Base-by-base conservation (phyloP, 352 stramenopile genomes). In the Phytophthora foliorum region DNA sequence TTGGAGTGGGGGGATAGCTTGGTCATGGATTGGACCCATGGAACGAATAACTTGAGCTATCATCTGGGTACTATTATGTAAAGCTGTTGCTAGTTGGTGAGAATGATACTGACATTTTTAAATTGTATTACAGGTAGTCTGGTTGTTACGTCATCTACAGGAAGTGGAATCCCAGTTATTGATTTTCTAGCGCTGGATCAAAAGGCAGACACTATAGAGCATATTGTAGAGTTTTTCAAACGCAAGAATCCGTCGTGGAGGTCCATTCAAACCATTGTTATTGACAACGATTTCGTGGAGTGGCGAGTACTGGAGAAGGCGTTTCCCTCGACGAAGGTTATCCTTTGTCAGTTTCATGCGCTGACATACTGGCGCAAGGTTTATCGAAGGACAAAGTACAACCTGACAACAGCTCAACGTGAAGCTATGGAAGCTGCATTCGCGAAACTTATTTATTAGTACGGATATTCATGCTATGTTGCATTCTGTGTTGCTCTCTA, bases 191-290 rank as follows among this genome's bases (percentile, higher is more conserved):
- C 51, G 4, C 31, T 65, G 1, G 42, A 73, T 25, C 41, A 77
- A 32, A 62, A 62, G 42, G 48, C 53, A 0, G n/a, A n/a, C 4
- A 69, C 58, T 4, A 66, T 77, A 27, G 24, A 53, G n/a, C 1
- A 27, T 0, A 66, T 73, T 14, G 2, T 77, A 4, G 32, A 62
- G 2, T 67, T 70, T 24, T 67, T 78, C 45, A 79, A 79, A 17
- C 9, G 21, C 1, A 68, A 57, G 6, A 73, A 70, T 39, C 21
- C 48, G 1, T n/a, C 4, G 4, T 74, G 60, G 50, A 32, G 3
- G 13, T 17, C 49, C 3, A 44, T 71, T 4, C 9, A 49, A 21
- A 56, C 46, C 4, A 7, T 73, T 13, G 27, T 59, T 0, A 59
- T 66, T 9, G 58, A 57, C 29, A 59, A 66, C 9, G 48, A 66